phyloP scores from a whole-genome alignment of 2,329 filamentous ascomycete genomes.

The Dothideomycetes sp. region DNA sequence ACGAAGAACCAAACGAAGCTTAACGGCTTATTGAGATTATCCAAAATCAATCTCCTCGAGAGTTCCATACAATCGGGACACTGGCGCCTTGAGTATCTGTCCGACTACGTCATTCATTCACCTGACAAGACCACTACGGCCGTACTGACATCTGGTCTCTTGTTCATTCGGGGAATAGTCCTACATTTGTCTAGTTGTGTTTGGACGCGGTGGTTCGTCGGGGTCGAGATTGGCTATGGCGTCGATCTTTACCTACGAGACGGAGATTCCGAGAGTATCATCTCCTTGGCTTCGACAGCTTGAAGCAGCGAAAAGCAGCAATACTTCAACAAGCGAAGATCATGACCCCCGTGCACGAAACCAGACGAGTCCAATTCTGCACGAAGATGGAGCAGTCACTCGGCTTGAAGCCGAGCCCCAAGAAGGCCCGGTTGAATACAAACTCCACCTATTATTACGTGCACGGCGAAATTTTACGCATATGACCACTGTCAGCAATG shows the following conservation, averaged over 20 bases:
- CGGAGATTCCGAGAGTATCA: slow-evolving; percentile 73
- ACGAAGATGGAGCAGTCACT: slow-evolving; percentile 40
- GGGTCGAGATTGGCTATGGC: too few relatives aligned
- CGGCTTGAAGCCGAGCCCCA: slow-evolving; percentile 84
- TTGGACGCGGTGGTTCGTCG: too few relatives aligned
- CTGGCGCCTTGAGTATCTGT: too few relatives aligned
- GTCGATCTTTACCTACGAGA: slow-evolving; percentile 91
- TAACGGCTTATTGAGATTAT: not conserved
- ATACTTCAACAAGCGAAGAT: not conserved
- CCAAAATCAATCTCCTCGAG: too few relatives aligned
- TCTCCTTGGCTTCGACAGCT: slow-evolving; percentile 64
- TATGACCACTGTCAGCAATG: slow-evolving; percentile 52
- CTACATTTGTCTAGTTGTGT: too few relatives aligned
- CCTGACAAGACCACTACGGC: too few relatives aligned
- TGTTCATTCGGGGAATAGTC: too few relatives aligned
- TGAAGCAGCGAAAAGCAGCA: slow-evolving; percentile 3
- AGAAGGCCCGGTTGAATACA: slow-evolving; percentile 92
- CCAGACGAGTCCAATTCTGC: not conserved
- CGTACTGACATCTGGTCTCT: too few relatives aligned
- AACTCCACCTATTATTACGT: slow-evolving; percentile 77
- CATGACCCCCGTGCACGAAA: not conserved
- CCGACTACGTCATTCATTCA: too few relatives aligned
- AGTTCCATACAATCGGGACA: too few relatives aligned
- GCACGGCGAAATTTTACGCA: slow-evolving; percentile 62
- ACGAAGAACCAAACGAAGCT: slow-evolving; percentile 2